Evolutionary conservation across 176 grass and related monocot species (phyloP), one percentile per base, ranked within the genome.

Genomic region (Phragmites australis): DNA sequence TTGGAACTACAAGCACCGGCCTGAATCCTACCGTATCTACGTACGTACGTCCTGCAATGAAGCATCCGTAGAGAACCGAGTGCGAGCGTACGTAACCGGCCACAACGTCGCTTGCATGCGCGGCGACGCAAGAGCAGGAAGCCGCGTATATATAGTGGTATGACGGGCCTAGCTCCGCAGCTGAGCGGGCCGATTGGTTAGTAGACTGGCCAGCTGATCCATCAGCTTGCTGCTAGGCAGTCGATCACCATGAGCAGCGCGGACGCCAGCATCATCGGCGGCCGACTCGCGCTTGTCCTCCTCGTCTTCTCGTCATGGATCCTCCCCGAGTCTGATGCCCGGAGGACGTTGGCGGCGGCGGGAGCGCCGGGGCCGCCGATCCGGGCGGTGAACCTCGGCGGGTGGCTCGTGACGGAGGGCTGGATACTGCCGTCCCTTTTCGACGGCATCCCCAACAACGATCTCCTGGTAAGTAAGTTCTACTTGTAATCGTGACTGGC

Each of bases 381-480:
- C 3, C 68, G 83, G 63, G 84, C 93, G 3, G 93, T 94, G 52
- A 90, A 83, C 77, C 89, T 94, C 11, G 93, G 93, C 18, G 84
- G 89, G 5, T 94, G 93, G 93, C 87, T 94, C 0, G 68, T 94
- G 15, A 92, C 81, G 2, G 93, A 94, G 81, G 93, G 93, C 37
- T 94, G 93, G 89, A 92, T 94, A 18, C n/a, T 85, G 23, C 89
- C 89, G 0, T 87, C 77, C 30, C 89, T 94, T 81, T 94, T 94
- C 43, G 54, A 94, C 17, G 85, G 25, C 77, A 94, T 94, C 16
- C 55, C 78, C 8, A 94, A 94, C 68, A 94, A 89, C 2, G 84
- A 92, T 23, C 27, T 89, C 42, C 23, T 94, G 72, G 92, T 91
- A 89, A 1, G 10, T 55, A 13, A 4, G 8, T 55, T 29, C 6